These are phyloP conservation scores for Styphnolobium japonicum DNA, from an alignment of 306 rosid species.

Conservation along the genomic window DNA sequence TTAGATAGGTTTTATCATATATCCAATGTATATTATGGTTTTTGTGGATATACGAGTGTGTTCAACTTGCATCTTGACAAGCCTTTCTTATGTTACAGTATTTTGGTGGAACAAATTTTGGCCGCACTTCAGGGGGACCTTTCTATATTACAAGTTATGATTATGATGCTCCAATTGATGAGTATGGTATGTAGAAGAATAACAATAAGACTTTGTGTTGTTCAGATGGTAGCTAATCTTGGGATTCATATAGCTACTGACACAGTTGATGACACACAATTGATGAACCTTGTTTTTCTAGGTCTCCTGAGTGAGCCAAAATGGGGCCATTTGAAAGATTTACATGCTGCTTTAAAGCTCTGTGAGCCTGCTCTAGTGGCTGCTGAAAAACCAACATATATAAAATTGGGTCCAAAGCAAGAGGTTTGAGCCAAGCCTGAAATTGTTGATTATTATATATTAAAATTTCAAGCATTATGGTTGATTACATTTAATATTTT, in stretches of 20 bases:
- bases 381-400: slow-evolving; percentile 65
- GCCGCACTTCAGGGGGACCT: slow-evolving; percentile 95
- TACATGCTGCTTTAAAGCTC: slow-evolving; percentile 88
- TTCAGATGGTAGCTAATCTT: slow-evolving; percentile 10
- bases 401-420: slow-evolving; percentile 86
- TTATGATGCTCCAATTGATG: slow-evolving; percentile 97
- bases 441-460: neutral
- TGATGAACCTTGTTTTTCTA: slow-evolving; percentile 35
- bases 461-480: neutral
- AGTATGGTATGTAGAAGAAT: slow-evolving; percentile 67
- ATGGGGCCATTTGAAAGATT: slow-evolving; percentile 97
- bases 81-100: slow-evolving; percentile 56
- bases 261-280: neutral
- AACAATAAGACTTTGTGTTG: neutral
- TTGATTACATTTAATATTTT: slow-evolving; percentile 1
- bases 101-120: slow-evolving; percentile 98
- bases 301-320: slow-evolving; percentile 88
- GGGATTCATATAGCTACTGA: slow-evolving; percentile 22
- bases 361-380: slow-evolving; percentile 94
- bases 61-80: slow-evolving; percentile 33
- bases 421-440: slow-evolving; percentile 63
- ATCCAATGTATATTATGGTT: slow-evolving; percentile 6
- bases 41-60: neutral
- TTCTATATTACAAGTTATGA: slow-evolving; percentile 93
- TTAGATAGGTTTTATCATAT: slow-evolving; percentile 8